Evolutionary conservation across 2,329 filamentous ascomycete genomes (phyloP).

Genomic region (Capronia americana): DNA sequence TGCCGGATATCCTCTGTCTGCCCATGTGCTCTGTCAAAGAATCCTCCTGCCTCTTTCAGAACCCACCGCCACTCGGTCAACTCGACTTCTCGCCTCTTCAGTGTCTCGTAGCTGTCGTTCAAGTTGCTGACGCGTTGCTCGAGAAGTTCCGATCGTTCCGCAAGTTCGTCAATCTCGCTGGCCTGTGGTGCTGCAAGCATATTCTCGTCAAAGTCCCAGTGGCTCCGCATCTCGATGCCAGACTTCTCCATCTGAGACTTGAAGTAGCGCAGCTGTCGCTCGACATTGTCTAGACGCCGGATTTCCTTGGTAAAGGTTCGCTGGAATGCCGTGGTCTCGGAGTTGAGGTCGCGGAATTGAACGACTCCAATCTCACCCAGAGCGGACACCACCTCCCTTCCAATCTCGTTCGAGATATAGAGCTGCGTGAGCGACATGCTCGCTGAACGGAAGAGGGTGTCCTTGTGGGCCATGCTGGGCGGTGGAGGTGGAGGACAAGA

Average conservation of each 20-base stretch:
- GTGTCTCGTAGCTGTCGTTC: constrained; percentile 97
- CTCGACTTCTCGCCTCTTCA: constrained; percentile 97
- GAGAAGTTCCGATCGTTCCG: constrained; percentile 88
- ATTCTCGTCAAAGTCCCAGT: constrained; percentile 82
- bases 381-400: constrained; percentile 94
- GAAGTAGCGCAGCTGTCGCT: constrained; percentile 96
- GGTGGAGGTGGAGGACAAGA: constrained; percentile 18
- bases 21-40: constrained; percentile 91
- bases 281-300: constrained; percentile 94
- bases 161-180: constrained; percentile 93
- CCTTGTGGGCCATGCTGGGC: constrained; percentile 67
- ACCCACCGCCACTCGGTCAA: constrained; percentile 99
- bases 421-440: constrained; percentile 99
- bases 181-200: constrained; percentile 86
- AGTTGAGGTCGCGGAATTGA: constrained; percentile 98
- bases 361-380: constrained; percentile 94
- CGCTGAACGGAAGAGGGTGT: constrained; percentile 99
- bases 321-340: constrained; percentile 91
- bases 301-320: constrained; percentile 98
- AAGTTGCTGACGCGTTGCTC: constrained; percentile 90
- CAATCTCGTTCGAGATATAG: constrained; percentile 98
- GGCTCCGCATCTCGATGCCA: constrained; percentile 81
- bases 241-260: constrained; percentile 94
- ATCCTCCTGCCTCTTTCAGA: constrained; percentile 90
- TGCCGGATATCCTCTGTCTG: constrained; percentile 96